Conservation (phyloP, 495 filamentous ascomycete species). For the Penicillium longicatenatum region DNA sequence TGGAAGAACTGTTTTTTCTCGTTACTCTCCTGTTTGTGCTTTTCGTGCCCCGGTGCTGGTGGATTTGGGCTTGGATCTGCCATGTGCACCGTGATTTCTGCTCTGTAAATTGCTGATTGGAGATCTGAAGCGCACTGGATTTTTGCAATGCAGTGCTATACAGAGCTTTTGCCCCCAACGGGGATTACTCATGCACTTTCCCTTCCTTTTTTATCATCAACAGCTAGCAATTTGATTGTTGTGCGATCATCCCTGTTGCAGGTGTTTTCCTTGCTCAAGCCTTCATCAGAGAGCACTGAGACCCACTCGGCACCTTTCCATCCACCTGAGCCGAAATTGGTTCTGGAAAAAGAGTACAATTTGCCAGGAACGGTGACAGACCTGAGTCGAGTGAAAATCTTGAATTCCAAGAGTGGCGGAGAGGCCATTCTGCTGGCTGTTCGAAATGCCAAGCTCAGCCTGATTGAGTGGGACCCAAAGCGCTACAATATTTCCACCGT, state of each 20-base stretch:
- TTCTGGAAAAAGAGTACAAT: conserved; percentile 79
- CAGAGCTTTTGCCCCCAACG: conserved; percentile 87
- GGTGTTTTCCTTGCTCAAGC: conserved; percentile 62
- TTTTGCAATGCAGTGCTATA: conserved; percentile 73
- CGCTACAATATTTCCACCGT: conserved; percentile 75
- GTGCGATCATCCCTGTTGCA: conserved; percentile 90
- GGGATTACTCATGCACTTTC: conserved; percentile 86
- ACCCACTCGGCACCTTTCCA: conserved; percentile 38
- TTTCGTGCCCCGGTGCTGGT: background rate
- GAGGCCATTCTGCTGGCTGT: conserved; percentile 83
- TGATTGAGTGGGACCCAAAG: conserved; percentile 93
- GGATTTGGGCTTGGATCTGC: background rate
- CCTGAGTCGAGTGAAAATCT: conserved; percentile 71
- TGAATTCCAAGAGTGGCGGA: conserved; percentile 72
- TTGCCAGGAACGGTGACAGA: conserved; percentile 83
- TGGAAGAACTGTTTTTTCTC: background rate
- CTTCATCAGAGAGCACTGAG: conserved; percentile 48
- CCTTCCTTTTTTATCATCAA: conserved; percentile 72
- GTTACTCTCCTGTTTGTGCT: background rate
- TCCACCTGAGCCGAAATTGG: conserved; percentile 66
- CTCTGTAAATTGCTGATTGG: conserved; percentile 8
- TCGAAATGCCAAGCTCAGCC: conserved; percentile 85
- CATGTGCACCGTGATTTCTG: background rate
- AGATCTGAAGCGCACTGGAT: background rate
- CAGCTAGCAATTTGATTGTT: conserved; percentile 81